Evolutionary conservation across 192 early-diverging fungal species (phyloP).

Genomic region (Gamsiella multidivaricata): DNA sequence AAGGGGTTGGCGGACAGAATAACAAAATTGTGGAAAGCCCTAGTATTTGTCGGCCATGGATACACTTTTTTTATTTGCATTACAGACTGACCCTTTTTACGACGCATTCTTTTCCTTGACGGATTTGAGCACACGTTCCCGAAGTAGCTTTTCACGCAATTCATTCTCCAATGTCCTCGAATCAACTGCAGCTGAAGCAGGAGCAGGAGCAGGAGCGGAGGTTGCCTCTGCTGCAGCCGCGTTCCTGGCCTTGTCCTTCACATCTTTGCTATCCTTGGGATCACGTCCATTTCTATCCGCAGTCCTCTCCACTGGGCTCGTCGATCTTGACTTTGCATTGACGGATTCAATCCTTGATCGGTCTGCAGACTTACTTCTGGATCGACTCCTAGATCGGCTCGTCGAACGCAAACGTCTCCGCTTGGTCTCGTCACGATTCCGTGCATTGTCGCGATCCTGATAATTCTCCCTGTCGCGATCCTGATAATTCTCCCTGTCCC

Average conservation of each 20-base stretch:
- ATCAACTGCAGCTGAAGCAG: conserved; percentile 1
- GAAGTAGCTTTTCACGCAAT: conserved; percentile 37
- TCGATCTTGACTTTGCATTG: conserved; percentile 13
- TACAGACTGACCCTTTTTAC: too few relatives aligned
- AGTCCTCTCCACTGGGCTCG: too few relatives aligned
- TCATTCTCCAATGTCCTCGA: conserved; percentile 28
- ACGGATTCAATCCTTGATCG: not conserved
- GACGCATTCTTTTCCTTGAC: conserved; percentile 25
- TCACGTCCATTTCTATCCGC: too few relatives aligned
- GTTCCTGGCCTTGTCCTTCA: not conserved
- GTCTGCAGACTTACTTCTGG: conserved; percentile 14
- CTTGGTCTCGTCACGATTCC: conserved; percentile 19
- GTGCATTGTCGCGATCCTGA: not conserved
- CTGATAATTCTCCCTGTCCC: too few relatives aligned
- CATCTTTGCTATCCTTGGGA: too few relatives aligned
- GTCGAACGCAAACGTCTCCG: conserved; percentile 12
- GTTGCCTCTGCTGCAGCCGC: not conserved
- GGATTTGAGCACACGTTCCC: conserved; percentile 43
- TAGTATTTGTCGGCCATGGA: too few relatives aligned
- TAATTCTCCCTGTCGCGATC: conserved; percentile 20
- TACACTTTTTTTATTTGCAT: too few relatives aligned
- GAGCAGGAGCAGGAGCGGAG: not conserved
- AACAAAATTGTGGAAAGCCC: too few relatives aligned
- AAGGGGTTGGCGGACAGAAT: too few relatives aligned
- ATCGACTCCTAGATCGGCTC: conserved; percentile 36